Evolutionary conservation across 2,329 filamentous ascomycete species (phyloP), one percentile per base, ranked within the genome.

Genomic region (Cordyceps pruinosa): DNA sequence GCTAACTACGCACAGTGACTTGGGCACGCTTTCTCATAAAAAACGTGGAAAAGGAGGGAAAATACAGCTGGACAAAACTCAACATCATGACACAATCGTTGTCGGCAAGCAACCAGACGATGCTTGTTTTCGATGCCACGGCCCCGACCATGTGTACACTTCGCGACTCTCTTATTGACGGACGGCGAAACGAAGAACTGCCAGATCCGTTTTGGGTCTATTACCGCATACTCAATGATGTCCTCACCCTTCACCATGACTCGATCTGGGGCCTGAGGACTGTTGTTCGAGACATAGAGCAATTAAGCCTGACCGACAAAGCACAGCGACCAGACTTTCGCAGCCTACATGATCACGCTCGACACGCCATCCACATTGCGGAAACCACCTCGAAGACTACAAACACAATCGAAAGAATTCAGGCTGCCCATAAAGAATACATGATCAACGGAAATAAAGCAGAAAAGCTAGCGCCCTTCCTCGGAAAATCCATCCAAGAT

Each of bases 341-440:
- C 4, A 50, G 46, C 1, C 60, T 78, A 2, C 75, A 78, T 49
- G 72, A 78, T 23, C 66, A 74, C 0, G 68, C 74, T 0, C 63
- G 76, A 1, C 76, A 79, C 47, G 70, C 71, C 0, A 73, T 76
- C 17, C 76, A 79, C 58, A 70, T 75, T 2, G 68, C 64, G 0
- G 77, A 79, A 49, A 75, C 74, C 0, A 65, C 78, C 0, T 67
- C 72, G 0, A 65, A 76, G 0, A 67, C 68, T 0, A 60, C 62
- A 0, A 63, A 67, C 41, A 72, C 70, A 0, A 57, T 73, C 2
- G 61, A 64, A 1, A 61, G 64, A 1, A 72, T 77, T 1, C 35
- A 70, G 2, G 57, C 54, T 0, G 68, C 72, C 0, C 74, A 76
- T 35, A 4, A 2, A 2, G 6, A 30, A 9, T 56, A 39, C 19